A percentile compares a stretch with the other conserved stretches of the same genome.
Evolutionary conservation across 2,329 filamentous ascomycete genomes (phyloP).

Genomic region (Cryphonectria radicalis): DNA sequence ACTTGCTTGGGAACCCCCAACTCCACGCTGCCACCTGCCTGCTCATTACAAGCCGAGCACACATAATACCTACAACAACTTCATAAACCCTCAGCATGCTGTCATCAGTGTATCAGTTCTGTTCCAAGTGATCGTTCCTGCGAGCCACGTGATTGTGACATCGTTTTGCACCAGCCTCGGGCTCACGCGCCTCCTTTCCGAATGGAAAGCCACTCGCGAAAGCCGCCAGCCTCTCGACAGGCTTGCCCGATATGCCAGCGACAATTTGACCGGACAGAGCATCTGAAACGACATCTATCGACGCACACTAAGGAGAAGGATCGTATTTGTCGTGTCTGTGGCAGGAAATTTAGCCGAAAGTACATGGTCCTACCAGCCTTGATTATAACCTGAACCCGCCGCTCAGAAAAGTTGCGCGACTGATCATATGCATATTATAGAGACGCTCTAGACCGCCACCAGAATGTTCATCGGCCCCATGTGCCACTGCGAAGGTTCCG

Average conservation of each 20-base stretch:
- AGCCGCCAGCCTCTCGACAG: constrained; percentile 7
- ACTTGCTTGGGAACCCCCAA: neutral
- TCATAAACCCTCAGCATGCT: neutral
- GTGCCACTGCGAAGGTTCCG: constrained; percentile 21
- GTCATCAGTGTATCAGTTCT: neutral
- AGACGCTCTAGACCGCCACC: constrained; percentile 20
- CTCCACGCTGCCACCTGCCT: neutral
- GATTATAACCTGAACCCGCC: neutral
- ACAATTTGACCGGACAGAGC: constrained; percentile 21
- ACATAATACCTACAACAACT: neutral
- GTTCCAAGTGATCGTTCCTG: neutral
- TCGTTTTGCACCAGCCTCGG: neutral
- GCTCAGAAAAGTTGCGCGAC: neutral
- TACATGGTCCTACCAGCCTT: neutral
- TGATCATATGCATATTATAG: constrained; percentile 3
- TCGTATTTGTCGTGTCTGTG: constrained; percentile 18
- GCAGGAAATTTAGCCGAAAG: constrained; percentile 25
- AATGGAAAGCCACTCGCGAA: constrained; percentile 19
- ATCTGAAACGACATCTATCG: constrained; percentile 21
- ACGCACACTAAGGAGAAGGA: constrained; percentile 24
- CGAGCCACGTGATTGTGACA: neutral
- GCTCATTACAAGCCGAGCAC: neutral
- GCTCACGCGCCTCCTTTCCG: neutral
- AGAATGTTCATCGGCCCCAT: constrained; percentile 17
- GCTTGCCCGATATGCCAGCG: constrained; percentile 19